phyloP scores from a whole-genome alignment of 768 basidiomycete genomes.

The Porpolomopsis calyptriformis region DNA sequence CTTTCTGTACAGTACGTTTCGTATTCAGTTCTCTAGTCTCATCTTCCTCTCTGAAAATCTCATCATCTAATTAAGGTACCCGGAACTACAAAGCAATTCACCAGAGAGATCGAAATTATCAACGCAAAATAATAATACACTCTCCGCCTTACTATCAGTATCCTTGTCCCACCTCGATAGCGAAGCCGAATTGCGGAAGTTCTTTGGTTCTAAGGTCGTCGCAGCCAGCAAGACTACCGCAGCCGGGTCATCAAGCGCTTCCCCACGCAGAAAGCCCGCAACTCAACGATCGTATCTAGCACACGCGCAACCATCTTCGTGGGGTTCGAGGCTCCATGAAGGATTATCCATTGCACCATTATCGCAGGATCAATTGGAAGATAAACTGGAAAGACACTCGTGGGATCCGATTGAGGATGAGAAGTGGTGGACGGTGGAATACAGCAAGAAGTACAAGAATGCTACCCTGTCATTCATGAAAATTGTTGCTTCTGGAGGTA shows the following conservation, averaged over 20 bases:
- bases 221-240: slow-evolving; percentile 39
- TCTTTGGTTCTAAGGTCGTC: slow-evolving; percentile 89
- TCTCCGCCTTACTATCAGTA: slow-evolving; percentile 60
- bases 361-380: slow-evolving; percentile 40
- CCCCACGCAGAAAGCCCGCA: slow-evolving; percentile 30
- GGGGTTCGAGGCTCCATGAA: slow-evolving; percentile 54
- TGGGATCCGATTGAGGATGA: slow-evolving; percentile 42
- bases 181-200: slow-evolving; percentile 83
- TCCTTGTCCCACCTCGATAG: slow-evolving; percentile 74
- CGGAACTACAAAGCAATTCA: slow-evolving; percentile 35
- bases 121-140: slow-evolving; percentile 19
- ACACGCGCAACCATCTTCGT: slow-evolving; percentile 68
- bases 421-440: slow-evolving; percentile 85
- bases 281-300: slow-evolving; percentile 61
- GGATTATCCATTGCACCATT: slow-evolving; percentile 60
- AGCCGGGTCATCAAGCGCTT: slow-evolving; percentile 24
- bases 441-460: slow-evolving; percentile 74
- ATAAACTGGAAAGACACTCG: slow-evolving; percentile 30
- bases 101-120: slow-evolving; percentile 15
- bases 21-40: neutral
- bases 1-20: slow-evolving; percentile 59
- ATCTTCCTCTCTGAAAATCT: neutral
- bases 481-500: slow-evolving; percentile 74
- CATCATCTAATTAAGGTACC: slow-evolving; percentile 29
- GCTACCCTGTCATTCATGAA: slow-evolving; percentile 73